Conservation (phyloP, 1,284 basidiomycete genomes). For the Uromyces viciae-fabae region DNA sequence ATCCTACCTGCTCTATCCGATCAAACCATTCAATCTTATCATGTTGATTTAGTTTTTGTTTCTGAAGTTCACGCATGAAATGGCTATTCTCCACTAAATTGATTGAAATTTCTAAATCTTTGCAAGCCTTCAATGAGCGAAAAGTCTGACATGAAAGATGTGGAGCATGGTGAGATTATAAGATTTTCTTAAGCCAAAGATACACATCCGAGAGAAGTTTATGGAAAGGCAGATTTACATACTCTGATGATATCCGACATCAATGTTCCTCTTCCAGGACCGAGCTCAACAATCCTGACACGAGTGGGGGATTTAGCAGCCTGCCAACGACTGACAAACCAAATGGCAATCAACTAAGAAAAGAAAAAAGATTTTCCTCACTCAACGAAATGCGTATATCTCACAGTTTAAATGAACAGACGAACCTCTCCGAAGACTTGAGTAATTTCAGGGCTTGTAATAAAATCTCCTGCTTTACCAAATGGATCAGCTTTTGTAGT, state of each 20-base stretch:
- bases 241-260: slow-evolving; percentile 87
- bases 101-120: slow-evolving; percentile 54
- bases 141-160: slow-evolving; percentile 55
- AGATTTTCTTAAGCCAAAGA: too few species aligned
- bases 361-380: neutral
- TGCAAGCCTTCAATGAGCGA: slow-evolving; percentile 44
- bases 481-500: slow-evolving; percentile 58
- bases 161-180: too few species aligned
- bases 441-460: slow-evolving; percentile 92
- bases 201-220: neutral
- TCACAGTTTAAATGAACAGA: too few species aligned
- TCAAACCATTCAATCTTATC: slow-evolving; percentile 68
- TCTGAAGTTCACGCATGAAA: slow-evolving; percentile 66
- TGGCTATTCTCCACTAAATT: slow-evolving; percentile 77
- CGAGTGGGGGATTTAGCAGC: slow-evolving; percentile 60
- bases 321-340: slow-evolving; percentile 77
- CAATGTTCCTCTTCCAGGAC: slow-evolving; percentile 88
- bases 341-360: slow-evolving; percentile 63
- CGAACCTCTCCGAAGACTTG: slow-evolving; percentile 92
- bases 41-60: slow-evolving; percentile 59
- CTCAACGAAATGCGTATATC: too few species aligned
- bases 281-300: slow-evolving; percentile 80
- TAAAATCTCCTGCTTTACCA: slow-evolving; percentile 84
- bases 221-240: slow-evolving; percentile 50
- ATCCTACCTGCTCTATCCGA: slow-evolving; percentile 65